A percentile compares a stretch with the other conserved stretches of the same genome.
These are phyloP conservation scores for Cordyceps farinosa DNA, from an alignment of 2,329 filamentous ascomycete genomes.

Conservation along the genomic window DNA sequence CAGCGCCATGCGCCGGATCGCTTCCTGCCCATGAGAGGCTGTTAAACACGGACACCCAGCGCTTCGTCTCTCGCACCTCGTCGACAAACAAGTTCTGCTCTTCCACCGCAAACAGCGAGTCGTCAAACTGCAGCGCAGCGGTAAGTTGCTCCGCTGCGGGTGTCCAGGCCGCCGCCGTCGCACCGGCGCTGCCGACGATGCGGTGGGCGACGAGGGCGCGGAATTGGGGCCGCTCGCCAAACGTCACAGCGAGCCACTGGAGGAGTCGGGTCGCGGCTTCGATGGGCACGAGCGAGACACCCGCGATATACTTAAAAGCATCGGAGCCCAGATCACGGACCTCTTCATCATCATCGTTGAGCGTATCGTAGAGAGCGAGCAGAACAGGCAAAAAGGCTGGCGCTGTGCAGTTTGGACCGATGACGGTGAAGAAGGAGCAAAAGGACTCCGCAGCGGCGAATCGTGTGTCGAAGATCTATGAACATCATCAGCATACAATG, in stretches of 20 bases:
- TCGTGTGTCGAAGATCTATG: conserved; percentile 61
- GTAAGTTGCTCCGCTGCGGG: conserved; percentile 39
- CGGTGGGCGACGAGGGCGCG: conserved; percentile 38
- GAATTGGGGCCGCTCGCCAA: conserved; percentile 37
- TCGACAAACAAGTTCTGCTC: conserved; percentile 95
- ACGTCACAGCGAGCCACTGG: conserved; percentile 38
- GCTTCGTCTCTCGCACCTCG: conserved; percentile 65
- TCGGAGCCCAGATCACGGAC: conserved; percentile 64
- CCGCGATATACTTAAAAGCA: conserved; percentile 46
- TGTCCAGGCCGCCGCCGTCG: conserved; percentile 21
- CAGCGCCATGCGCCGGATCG: conserved; percentile 17
- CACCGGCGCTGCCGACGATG: conserved; percentile 32
- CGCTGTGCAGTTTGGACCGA: conserved; percentile 23
- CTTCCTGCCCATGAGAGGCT: conserved; percentile 23
- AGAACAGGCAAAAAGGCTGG: conserved; percentile 52
- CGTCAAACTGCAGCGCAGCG: conserved; percentile 51
- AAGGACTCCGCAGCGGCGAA: conserved; percentile 57
- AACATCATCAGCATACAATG: not conserved
- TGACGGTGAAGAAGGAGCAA: conserved; percentile 42
- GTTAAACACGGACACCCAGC: conserved; percentile 60
- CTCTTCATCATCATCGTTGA: conserved; percentile 91
- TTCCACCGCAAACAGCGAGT: conserved; percentile 78
- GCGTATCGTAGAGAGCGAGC: conserved; percentile 66
- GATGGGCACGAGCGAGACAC: conserved; percentile 42
- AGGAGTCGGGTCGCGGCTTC: conserved; percentile 46